Base-by-base conservation (phyloP, 2,329 filamentous ascomycete genomes). In the Cladosporium phlei region DNA sequence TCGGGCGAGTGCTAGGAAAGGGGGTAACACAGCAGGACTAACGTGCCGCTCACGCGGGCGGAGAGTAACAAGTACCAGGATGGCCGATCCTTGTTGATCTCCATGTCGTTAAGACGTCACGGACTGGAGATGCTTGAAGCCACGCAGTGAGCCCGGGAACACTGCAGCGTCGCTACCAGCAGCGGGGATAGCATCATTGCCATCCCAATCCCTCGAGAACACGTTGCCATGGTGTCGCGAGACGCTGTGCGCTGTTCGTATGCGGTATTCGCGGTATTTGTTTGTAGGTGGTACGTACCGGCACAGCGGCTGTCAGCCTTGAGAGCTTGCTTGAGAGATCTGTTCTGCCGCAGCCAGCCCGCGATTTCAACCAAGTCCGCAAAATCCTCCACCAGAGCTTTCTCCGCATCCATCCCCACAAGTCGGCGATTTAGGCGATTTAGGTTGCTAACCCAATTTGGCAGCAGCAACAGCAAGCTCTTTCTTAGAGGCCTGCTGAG, bases 11-110 rank as follows among this genome's bases (percentile, higher is more conserved):
- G 21, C 22, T 25, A 17, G 42, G 22, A 34, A 45, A 32, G 30
- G 32, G 32, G 22, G 28, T 24, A 12, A 16, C 24, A 19, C 29
- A 9, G 20, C 8, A 19, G 19, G 12, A n/a, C n/a, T n/a, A n/a
- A n/a, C n/a, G n/a, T n/a, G 16, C 11, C 17, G 40, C 40, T 45
- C 40, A 45, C 42, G 42, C 42, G 42, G 42, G 37, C 42, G 22
- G 12, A 14, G 24, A 14, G 20, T 11, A 20, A 12, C 40, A 45
- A 24, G 38, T 33, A 16, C 32, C 16, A 37, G 22, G 19, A 32
- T 19, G 30, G 42, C 32, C 33, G 42, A 45, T 45, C 42, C n/a
- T 21, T 34, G 42, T 32, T 45, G 42, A 45, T 45, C 42, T 32
- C 32, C 11, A 22, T 29, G 42, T 45, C 32, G 32, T 29, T 22